Percentiles rank a stretch among this genome's conserved stretches.
Evolutionary conservation across 495 filamentous ascomycete genomes (phyloP).

Genomic region (Hypoxylon fragiforme): DNA sequence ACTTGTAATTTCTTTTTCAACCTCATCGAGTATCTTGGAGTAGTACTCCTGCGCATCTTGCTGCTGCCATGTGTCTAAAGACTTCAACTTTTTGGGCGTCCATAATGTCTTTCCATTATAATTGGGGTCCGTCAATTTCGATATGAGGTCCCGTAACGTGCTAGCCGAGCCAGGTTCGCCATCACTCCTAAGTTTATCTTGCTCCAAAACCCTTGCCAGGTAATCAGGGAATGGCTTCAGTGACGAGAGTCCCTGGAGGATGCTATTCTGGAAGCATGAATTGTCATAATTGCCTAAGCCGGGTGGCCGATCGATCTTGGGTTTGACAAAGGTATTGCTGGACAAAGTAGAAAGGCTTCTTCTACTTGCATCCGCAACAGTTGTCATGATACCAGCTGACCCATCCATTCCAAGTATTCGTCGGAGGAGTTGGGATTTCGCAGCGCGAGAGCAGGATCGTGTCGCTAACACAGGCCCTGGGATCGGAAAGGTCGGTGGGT

Average conservation of each 20-base stretch:
- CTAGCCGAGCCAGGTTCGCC: constrained; percentile 39
- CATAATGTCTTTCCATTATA: constrained; percentile 74
- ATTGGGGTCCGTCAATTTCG: constrained; percentile 63
- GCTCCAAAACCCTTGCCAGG: constrained; percentile 43
- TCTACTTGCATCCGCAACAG: constrained; percentile 43
- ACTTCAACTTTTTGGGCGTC: constrained; percentile 77
- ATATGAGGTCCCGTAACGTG: constrained; percentile 65
- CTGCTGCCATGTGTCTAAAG: constrained; percentile 91
- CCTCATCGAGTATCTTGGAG: constrained; percentile 81
- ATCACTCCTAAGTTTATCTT: constrained; percentile 39
- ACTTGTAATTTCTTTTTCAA: constrained; percentile 74
- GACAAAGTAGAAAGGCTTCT: constrained; percentile 56
- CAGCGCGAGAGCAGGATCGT: constrained; percentile 45
- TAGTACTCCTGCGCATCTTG: constrained; percentile 99
- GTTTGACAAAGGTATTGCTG: constrained; percentile 44
- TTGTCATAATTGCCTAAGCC: constrained; percentile 92
- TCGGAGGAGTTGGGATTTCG: constrained; percentile 70
- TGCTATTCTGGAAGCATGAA: constrained; percentile 97
- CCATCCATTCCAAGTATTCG: constrained; percentile 68
- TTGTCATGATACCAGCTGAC: constrained; percentile 40
- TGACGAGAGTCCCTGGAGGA: constrained; percentile 83
- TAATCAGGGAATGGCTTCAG: constrained; percentile 63
- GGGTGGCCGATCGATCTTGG: constrained; percentile 55
- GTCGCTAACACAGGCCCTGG: constrained; percentile 24
- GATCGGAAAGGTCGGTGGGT: constrained; percentile 40